Base-by-base conservation (phyloP, 2,329 filamentous ascomycete species). In the Macrophomina tecta region DNA sequence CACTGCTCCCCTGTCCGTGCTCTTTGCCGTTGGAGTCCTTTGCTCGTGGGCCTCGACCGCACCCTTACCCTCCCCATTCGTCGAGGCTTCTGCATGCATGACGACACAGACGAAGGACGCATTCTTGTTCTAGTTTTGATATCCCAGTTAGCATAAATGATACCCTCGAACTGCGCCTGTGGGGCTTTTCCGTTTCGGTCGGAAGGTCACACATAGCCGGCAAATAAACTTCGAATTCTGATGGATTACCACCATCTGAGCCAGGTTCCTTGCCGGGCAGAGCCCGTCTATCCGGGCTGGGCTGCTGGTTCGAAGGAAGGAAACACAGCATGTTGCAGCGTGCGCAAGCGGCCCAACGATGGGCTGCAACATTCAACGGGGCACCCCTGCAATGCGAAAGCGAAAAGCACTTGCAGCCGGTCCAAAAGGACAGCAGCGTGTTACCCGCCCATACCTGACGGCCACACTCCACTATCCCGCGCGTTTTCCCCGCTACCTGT, bases 341-440 rank as follows among this genome's bases (percentile, higher is more conserved):
- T 23, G 23, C 23, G 23, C 23, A 23, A 23, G 23, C 23, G 23
- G 23, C 23, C 23, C 23, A 23, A 38, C 14, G 49, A 30, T 9
- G 46, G 6, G 23, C 2, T 23, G 23, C 23, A 23, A 23, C 23
- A 23, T 23, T 23, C n/a, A 5, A 49, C 46, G n/a, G 6, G n/a
- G 18, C 18, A 2, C 52, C 52, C 32, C 16, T 32, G 32, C 16
- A 61, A 49, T 48, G 58, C 58, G 58, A 61, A 61, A 48, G 58
- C 58, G 58, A 61, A 28, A 3, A 14, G 30, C 40, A 23, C 6
- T 3, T 1, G 9, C 9, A 40, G 4, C n/a, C 38, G n/a, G 12
- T 8, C 1, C 30, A 38, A 28, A 16, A 16, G 6, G 23, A 52
- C 2, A 32, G 23, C 23, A 14, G 5, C 4, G n/a, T 46, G 23